A percentile compares a stretch with the other conserved stretches of the same genome.
phyloP scores from a whole-genome alignment of 2,329 filamentous ascomycete genomes.

The Drechmeria coniospora region DNA sequence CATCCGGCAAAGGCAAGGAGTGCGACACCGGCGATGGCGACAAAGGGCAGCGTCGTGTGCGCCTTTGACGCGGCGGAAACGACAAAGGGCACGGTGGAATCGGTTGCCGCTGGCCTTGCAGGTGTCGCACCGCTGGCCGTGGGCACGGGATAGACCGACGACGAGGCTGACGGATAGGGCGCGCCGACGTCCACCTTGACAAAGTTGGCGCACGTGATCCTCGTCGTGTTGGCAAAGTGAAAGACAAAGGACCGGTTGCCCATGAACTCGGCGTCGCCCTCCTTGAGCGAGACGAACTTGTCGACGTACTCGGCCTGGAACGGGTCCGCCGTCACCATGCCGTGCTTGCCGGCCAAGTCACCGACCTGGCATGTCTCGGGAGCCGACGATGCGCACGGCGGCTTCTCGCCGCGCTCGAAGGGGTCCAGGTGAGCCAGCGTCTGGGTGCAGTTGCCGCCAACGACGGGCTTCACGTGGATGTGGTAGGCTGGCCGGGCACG shows the following conservation, averaged over 20 bases:
- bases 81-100: background rate
- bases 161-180: background rate
- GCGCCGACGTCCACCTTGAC: constrained; percentile 6
- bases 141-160: too few species aligned
- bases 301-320: constrained; percentile 39
- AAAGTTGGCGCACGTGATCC: constrained; percentile 52
- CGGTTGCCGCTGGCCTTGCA: too few species aligned
- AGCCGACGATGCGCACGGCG: constrained; percentile 39
- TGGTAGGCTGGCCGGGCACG: constrained; percentile 69
- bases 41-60: too few species aligned
- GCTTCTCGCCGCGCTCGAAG: constrained; percentile 44
- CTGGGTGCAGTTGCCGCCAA: constrained; percentile 53
- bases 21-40: too few species aligned
- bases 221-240: constrained; percentile 48
- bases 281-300: constrained; percentile 37
- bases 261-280: constrained; percentile 40
- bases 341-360: constrained; percentile 62
- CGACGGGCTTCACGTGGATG: constrained; percentile 49
- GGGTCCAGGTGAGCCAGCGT: constrained; percentile 59
- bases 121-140: background rate
- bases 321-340: constrained; percentile 36
- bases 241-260: constrained; percentile 50
- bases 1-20: too few species aligned
- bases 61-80: background rate
- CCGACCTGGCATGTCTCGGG: constrained; percentile 60